A percentile compares a stretch with the other conserved stretches of the same genome.
Evolutionary conservation across 2,329 filamentous ascomycete species (phyloP).

Genomic region (Didymellaceae sp.): DNA sequence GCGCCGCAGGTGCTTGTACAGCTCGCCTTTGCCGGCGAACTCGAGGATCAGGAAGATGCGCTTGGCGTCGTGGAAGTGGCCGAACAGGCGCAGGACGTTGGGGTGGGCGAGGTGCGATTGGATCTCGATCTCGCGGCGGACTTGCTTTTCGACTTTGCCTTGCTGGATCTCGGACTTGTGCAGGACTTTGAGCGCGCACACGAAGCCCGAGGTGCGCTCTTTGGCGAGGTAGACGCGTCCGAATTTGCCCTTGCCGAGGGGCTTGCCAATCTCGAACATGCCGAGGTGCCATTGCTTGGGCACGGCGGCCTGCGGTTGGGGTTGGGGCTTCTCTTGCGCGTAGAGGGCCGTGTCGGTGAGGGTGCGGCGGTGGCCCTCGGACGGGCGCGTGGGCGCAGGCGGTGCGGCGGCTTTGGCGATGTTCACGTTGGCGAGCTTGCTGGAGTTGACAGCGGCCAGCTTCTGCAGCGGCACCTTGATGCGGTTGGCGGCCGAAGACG

Average conservation of each 20-base stretch:
- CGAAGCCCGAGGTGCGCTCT: conserved; percentile 78
- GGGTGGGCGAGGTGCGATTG: conserved; percentile 86
- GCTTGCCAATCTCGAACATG: conserved; percentile 93
- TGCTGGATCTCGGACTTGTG: conserved; percentile 84
- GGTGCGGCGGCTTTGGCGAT: conserved; percentile 71
- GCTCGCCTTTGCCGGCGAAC: conserved; percentile 83
- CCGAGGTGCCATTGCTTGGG: conserved; percentile 76
- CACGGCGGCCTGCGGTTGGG: conserved; percentile 38
- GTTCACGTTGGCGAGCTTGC: conserved; percentile 49
- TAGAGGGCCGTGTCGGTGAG: conserved; percentile 57
- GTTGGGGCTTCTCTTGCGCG: conserved; percentile 5
- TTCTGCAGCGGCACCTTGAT: conserved; percentile 80
- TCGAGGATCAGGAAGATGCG: conserved; percentile 87
- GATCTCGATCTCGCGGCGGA: conserved; percentile 87
- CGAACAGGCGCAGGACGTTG: conserved; percentile 82
- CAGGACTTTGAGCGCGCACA: conserved; percentile 85
- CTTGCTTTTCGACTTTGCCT: conserved; percentile 84
- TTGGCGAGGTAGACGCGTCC: conserved; percentile 85
- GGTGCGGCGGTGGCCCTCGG: conserved; percentile 50
- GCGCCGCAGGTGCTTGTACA: conserved; percentile 84
- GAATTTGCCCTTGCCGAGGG: conserved; percentile 86
- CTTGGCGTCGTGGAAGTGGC: conserved; percentile 89
- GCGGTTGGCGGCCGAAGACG: conserved; percentile 60
- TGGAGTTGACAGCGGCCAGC: conserved; percentile 77
- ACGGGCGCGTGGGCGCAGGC: conserved; percentile 60